Percentiles rank a stretch among this genome's conserved stretches.
Evolutionary conservation across 805 yeast genomes (phyloP).

Genomic region (Pichia insulana): DNA sequence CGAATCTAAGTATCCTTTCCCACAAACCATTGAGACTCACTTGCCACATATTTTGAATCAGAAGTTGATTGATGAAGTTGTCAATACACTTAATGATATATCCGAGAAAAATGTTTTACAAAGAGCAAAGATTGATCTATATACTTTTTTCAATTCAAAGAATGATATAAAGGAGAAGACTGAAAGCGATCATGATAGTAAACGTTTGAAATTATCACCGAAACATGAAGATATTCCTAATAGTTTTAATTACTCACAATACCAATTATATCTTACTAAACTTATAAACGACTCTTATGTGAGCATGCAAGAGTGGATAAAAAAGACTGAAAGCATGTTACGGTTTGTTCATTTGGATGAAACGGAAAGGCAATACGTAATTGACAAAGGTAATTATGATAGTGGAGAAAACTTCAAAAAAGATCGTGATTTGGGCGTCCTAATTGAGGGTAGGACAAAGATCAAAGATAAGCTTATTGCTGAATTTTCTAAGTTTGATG

Average conservation of each 20-base stretch:
- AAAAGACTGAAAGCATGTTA: conserved; percentile 17
- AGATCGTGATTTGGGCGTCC: conserved; percentile 27
- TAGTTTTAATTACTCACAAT: conserved; percentile 19
- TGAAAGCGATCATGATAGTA: background rate
- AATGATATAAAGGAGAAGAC: background rate
- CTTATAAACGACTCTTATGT: conserved; percentile 29
- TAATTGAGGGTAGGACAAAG: conserved; percentile 22
- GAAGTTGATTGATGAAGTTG: conserved; percentile 14
- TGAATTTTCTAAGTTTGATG: conserved; percentile 17
- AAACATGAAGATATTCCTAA: conserved; percentile 2
- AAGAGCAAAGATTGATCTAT: conserved; percentile 5
- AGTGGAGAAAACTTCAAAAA: conserved; percentile 36
- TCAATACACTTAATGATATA: conserved; percentile 13
- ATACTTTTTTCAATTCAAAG: conserved; percentile 14
- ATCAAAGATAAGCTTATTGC: conserved; percentile 25
- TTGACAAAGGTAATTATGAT: conserved; percentile 32
- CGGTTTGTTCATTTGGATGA: conserved; percentile 26
- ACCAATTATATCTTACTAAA: conserved; percentile 30
- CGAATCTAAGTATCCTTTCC: conserved; percentile 15
- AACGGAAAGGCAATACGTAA: conserved; percentile 30
- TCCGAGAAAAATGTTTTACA: conserved; percentile 4
- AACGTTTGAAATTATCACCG: background rate
- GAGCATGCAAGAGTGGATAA: conserved; percentile 21
- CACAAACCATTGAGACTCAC: conserved; percentile 13
- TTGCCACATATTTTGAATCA: conserved; percentile 6